Evolutionary conservation across 345 rosid genomes (phyloP).

Genomic region (Limnanthes douglasii): DNA sequence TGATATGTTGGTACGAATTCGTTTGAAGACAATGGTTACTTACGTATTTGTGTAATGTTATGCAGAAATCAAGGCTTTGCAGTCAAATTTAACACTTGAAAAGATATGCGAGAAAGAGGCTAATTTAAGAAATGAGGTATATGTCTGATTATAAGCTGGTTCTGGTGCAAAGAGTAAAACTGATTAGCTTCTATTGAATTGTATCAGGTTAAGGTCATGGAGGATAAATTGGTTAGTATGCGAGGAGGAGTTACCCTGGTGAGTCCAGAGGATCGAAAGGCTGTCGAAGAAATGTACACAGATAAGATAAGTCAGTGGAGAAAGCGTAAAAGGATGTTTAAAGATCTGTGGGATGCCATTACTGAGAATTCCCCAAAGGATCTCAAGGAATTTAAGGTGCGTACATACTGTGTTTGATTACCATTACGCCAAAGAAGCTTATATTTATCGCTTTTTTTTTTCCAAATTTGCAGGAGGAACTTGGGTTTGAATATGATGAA

Average conservation of each 20-base stretch:
- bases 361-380: conserved; percentile 78
- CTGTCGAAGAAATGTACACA: conserved; percentile 36
- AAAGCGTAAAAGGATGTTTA: conserved; percentile 88
- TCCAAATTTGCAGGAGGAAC: conserved; percentile 53
- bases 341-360: conserved; percentile 80
- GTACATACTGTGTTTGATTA: not conserved
- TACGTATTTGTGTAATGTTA: too few relatives aligned
- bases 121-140: conserved; percentile 52
- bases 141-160: conserved; percentile 4
- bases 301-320: conserved; percentile 72
- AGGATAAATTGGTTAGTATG: conserved; percentile 49
- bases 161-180: conserved; percentile 1
- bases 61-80: conserved; percentile 57
- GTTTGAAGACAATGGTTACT: too few relatives aligned
- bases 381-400: conserved; percentile 76
- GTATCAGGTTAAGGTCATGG: conserved; percentile 61
- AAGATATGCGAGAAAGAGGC: conserved; percentile 52
- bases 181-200: not conserved
- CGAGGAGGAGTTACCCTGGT: conserved; percentile 65
- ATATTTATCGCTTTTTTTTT: not conserved
- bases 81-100: conserved; percentile 64
- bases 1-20: too few relatives aligned
- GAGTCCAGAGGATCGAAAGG: conserved; percentile 68
- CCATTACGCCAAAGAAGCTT: too few relatives aligned
- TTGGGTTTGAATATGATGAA: conserved; percentile 85